These are phyloP conservation scores for Tuber calosporum DNA, from an alignment of 495 filamentous ascomycete genomes.

Conservation along the genomic window DNA sequence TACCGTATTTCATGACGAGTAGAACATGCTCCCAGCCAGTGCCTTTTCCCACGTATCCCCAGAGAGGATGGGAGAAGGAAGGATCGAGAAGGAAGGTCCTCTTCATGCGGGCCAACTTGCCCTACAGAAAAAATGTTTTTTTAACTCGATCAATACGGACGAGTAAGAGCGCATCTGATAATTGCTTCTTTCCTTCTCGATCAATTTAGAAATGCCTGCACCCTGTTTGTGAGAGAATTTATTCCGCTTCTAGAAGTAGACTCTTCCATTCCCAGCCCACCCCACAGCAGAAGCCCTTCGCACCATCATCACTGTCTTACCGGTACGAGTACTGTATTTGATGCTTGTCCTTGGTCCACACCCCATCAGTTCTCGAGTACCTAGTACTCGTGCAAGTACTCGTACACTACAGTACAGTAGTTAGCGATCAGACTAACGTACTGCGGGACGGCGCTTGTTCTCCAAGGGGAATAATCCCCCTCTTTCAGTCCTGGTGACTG, in stretches of 20 bases:
- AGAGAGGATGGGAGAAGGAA: background rate
- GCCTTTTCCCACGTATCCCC: slow-evolving; percentile 1
- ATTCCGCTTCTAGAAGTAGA: background rate
- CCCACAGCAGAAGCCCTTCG: background rate
- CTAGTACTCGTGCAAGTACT: too few relatives aligned
- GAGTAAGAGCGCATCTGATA: background rate
- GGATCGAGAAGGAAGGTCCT: background rate
- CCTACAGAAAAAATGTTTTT: background rate
- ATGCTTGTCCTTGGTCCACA: background rate
- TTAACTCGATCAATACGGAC: background rate
- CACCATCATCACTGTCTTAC: slow-evolving; percentile 3
- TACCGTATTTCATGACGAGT: background rate
- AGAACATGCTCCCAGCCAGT: background rate
- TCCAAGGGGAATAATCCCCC: slow-evolving; percentile 31
- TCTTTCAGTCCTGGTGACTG: background rate
- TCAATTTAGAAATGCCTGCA: background rate
- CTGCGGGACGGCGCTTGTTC: slow-evolving; percentile 35
- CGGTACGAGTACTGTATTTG: background rate
- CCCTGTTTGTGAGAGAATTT: background rate
- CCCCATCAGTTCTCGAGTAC: background rate
- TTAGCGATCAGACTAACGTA: slow-evolving; percentile 34
- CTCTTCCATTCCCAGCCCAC: background rate
- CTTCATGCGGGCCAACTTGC: background rate
- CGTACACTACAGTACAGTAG: too few relatives aligned
- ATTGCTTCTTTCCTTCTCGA: background rate